These are phyloP conservation scores for Hibiscus tridactylites DNA, from an alignment of 345 rosid species.

Conservation along the genomic window DNA sequence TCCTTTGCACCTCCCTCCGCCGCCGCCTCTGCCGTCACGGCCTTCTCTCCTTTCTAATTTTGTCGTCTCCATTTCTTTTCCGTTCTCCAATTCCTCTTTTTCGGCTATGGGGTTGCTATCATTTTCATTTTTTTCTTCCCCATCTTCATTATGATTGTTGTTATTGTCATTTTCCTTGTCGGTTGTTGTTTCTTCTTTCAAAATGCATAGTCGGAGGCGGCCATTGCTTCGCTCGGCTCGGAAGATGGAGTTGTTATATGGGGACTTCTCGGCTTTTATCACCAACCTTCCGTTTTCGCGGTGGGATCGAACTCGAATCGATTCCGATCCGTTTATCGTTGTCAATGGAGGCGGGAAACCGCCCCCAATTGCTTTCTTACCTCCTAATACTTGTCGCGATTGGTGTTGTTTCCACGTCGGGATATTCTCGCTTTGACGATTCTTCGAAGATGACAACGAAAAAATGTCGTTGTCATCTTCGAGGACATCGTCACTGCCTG, in stretches of 20 bases:
- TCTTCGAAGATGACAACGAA: constrained; percentile 21
- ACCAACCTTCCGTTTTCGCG: constrained; percentile 69
- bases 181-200: constrained; percentile 11
- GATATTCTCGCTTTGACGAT: constrained; percentile 1
- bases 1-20: constrained; percentile 2
- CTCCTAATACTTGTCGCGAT: constrained; percentile 14
- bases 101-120: neutral
- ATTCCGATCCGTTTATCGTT: constrained; percentile 45
- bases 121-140: constrained; percentile 3
- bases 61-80: neutral
- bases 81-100: neutral
- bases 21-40: constrained; percentile 5
- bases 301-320: constrained; percentile 48
- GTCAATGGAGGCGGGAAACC: constrained; percentile 81
- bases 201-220: constrained; percentile 52
- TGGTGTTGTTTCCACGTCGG: constrained; percentile 15
- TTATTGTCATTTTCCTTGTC: constrained; percentile 3
- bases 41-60: neutral
- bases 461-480: constrained; percentile 25
- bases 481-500: constrained; percentile 42
- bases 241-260: constrained; percentile 24
- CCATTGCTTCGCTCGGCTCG: constrained; percentile 70
- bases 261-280: constrained; percentile 40
- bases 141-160: neutral
- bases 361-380: constrained; percentile 22